Evolutionary conservation across 1,284 basidiomycete species (phyloP).

Genomic region (Ganoderma sinense): DNA sequence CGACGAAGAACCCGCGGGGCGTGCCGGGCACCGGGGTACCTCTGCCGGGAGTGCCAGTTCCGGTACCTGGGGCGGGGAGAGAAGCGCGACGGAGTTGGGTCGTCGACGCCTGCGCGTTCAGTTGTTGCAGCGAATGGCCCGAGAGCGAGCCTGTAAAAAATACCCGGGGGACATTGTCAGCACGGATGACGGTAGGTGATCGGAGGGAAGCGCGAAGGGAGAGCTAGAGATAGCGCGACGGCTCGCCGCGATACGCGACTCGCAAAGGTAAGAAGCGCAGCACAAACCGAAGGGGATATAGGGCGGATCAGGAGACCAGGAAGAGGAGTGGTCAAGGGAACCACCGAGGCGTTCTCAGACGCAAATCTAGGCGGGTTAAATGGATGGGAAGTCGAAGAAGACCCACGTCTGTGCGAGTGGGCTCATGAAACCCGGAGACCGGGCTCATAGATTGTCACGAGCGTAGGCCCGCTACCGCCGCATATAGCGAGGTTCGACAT

Average conservation of each 20-base stretch:
- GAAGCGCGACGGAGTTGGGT: constrained; percentile 30
- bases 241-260: neutral
- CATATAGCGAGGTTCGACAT: neutral
- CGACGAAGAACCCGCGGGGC: constrained; percentile 37
- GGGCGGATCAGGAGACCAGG: neutral
- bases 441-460: neutral
- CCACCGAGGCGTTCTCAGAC: neutral
- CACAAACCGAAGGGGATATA: neutral
- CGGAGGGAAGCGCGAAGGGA: neutral
- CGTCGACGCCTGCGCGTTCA: constrained; percentile 35
- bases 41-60: constrained; percentile 18
- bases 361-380: constrained; percentile 3
- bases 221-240: neutral
- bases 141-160: constrained; percentile 37
- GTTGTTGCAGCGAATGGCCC: constrained; percentile 39
- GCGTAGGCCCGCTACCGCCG: neutral
- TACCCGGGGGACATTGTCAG: constrained; percentile 4
- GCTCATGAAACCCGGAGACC: neutral
- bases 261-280: neutral
- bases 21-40: constrained; percentile 35
- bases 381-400: neutral
- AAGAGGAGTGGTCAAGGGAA: neutral
- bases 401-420: neutral
- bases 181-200: neutral
- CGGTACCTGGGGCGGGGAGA: constrained; percentile 3